These are phyloP conservation scores for Cyanodermella asteris DNA, from an alignment of 2,329 filamentous ascomycete genomes.

Conservation along the genomic window DNA sequence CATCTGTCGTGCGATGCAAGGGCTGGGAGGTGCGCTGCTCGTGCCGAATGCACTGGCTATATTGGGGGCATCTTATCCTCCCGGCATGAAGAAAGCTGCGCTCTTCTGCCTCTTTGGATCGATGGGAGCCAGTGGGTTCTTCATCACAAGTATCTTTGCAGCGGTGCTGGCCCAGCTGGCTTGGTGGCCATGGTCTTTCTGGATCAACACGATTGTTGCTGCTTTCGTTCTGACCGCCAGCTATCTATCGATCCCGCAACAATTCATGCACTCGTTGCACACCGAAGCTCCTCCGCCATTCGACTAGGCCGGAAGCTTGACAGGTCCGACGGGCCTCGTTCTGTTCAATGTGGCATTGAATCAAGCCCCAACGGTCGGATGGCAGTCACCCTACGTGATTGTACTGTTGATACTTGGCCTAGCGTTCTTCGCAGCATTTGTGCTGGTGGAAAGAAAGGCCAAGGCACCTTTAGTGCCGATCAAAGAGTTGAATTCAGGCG, in stretches of 20 bases:
- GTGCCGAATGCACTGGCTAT: slow-evolving; percentile 28
- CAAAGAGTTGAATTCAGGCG: slow-evolving; percentile 12
- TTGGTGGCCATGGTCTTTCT: slow-evolving; percentile 32
- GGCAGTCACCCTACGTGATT: slow-evolving; percentile 25
- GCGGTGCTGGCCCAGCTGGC: slow-evolving; percentile 17
- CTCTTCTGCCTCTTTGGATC: slow-evolving; percentile 27
- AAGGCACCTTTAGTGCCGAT: slow-evolving; percentile 24
- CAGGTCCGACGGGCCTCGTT: slow-evolving; percentile 29
- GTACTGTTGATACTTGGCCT: slow-evolving; percentile 24
- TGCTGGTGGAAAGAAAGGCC: slow-evolving; percentile 23
- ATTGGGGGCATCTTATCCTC: slow-evolving; percentile 23
- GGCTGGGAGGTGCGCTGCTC: slow-evolving; percentile 27
- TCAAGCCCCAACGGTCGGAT: slow-evolving; percentile 26
- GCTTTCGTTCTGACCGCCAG: slow-evolving; percentile 15
- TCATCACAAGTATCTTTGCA: slow-evolving; percentile 20
- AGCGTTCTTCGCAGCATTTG: slow-evolving; percentile 22
- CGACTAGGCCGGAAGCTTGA: slow-evolving; percentile 11
- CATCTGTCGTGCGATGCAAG: slow-evolving; percentile 18
- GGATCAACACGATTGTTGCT: slow-evolving; percentile 20
- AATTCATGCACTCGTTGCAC: slow-evolving; percentile 5
- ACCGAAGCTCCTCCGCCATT: slow-evolving; percentile 10
- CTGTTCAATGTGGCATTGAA: slow-evolving; percentile 36
- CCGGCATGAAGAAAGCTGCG: slow-evolving; percentile 23
- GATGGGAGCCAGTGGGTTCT: slow-evolving; percentile 21
- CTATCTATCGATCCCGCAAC: slow-evolving; percentile 18